phyloP scores from a whole-genome alignment of 306 rosid species.

The Cucurbita ficifolia region DNA sequence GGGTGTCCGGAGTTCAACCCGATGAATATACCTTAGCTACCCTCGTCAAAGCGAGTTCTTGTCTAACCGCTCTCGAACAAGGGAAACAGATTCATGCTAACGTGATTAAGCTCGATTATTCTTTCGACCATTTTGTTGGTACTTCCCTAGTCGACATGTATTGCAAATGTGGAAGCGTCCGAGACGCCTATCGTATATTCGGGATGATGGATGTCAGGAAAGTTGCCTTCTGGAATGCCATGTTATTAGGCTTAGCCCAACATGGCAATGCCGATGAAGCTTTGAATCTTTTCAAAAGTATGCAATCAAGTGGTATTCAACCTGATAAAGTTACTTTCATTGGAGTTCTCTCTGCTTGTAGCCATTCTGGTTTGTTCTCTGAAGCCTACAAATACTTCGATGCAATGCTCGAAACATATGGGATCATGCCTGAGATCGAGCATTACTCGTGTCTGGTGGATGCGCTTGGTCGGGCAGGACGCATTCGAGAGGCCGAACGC shows the following conservation, averaged over 20 bases:
- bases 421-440: slow-evolving; percentile 51
- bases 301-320: slow-evolving; percentile 30
- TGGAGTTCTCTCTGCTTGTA: slow-evolving; percentile 71
- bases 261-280: slow-evolving; percentile 69
- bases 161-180: slow-evolving; percentile 65
- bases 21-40: slow-evolving; percentile 75
- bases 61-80: slow-evolving; percentile 57
- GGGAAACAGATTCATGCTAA: slow-evolving; percentile 74
- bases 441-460: slow-evolving; percentile 73
- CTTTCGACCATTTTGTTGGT: slow-evolving; percentile 51
- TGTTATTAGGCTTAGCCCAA: slow-evolving; percentile 73
- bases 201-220: slow-evolving; percentile 24
- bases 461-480: slow-evolving; percentile 68
- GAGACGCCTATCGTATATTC: slow-evolving; percentile 48
- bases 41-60: slow-evolving; percentile 59
- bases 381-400: slow-evolving; percentile 43
- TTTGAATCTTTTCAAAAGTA: slow-evolving; percentile 35
- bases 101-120: slow-evolving; percentile 48
- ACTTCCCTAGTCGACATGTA: slow-evolving; percentile 88
- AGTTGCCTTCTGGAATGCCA: slow-evolving; percentile 67
- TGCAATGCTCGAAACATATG: slow-evolving; percentile 40
- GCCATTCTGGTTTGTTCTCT: slow-evolving; percentile 60
- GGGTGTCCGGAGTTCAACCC: slow-evolving; percentile 49
- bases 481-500: slow-evolving; percentile 52
- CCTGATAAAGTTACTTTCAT: slow-evolving; percentile 67